phyloP scores from a whole-genome alignment of 352 stramenopile genomes.

The Peronosclerospora sorghi region DNA sequence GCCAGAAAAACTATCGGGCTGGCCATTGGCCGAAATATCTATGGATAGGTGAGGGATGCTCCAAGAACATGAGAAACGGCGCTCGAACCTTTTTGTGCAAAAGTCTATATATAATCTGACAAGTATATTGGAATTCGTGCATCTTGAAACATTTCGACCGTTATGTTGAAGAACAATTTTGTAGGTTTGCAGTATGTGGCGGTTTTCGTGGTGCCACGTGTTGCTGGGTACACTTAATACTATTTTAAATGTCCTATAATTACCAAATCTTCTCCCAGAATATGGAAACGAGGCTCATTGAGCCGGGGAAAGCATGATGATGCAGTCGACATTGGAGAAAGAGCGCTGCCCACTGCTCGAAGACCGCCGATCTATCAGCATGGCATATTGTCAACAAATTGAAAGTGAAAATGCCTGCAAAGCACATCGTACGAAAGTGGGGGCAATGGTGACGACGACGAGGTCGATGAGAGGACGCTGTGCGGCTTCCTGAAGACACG shows the following conservation, averaged over 20 bases:
- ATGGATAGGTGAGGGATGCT: background rate
- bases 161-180: too few species aligned
- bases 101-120: background rate
- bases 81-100: background rate
- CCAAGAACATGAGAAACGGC: background rate
- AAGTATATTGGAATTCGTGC: too few species aligned
- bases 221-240: background rate
- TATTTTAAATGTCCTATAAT: constrained; percentile 26
- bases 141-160: too few species aligned
- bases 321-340: constrained; percentile 5
- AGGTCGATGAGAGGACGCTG: constrained; percentile 41
- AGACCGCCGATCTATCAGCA: constrained; percentile 45
- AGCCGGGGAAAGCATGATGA: constrained; percentile 24
- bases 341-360: constrained; percentile 24
- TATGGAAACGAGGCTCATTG: constrained; percentile 17
- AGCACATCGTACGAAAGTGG: constrained; percentile 48
- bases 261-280: constrained; percentile 35
- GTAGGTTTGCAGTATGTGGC: too few species aligned
- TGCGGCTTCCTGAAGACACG: constrained; percentile 37
- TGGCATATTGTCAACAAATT: background rate
- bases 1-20: constrained; percentile 10
- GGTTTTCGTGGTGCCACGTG: too few species aligned
- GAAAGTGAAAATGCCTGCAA: background rate
- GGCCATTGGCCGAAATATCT: constrained; percentile 16
- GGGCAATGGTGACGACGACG: constrained; percentile 69